These are phyloP conservation scores for Saccharomyces eubayanus DNA, from an alignment of 805 yeast species.

Conservation along the genomic window DNA sequence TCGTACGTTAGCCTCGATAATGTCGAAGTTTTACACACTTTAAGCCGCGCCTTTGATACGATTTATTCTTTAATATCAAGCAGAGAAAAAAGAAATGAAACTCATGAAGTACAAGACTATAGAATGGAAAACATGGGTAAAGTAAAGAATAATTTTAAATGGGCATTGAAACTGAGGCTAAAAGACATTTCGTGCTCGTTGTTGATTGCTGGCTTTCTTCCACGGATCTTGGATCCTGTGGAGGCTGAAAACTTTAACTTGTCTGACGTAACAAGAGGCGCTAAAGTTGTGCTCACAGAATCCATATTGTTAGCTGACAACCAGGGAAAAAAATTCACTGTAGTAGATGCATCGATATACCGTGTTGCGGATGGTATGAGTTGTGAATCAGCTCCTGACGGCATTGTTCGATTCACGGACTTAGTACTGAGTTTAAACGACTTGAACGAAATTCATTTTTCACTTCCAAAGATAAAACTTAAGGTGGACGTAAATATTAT, in stretches of 20 bases:
- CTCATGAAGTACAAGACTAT: not conserved
- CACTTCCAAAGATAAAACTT: slow-evolving; percentile 17
- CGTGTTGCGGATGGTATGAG: slow-evolving; percentile 19
- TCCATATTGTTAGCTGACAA: slow-evolving; percentile 9
- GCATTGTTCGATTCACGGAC: slow-evolving; percentile 11
- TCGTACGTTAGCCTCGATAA: slow-evolving; percentile 19
- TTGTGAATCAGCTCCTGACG: slow-evolving; percentile 8
- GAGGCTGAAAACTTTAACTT: slow-evolving; percentile 13
- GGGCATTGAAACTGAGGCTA: slow-evolving; percentile 20
- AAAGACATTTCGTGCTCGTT: slow-evolving; percentile 20
- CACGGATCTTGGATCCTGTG: slow-evolving; percentile 20
- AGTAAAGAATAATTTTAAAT: slow-evolving; percentile 3
- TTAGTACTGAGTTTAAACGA: slow-evolving; percentile 4
- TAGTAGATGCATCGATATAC: slow-evolving; percentile 13
- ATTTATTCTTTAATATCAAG: not conserved
- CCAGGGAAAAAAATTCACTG: slow-evolving; percentile 6
- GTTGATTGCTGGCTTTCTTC: slow-evolving; percentile 17
- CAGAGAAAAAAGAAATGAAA: not conserved
- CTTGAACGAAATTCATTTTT: not conserved
- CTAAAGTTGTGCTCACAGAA: slow-evolving; percentile 16
- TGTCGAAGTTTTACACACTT: slow-evolving; percentile 14
- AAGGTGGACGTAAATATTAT: slow-evolving; percentile 25
- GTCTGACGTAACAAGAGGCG: slow-evolving; percentile 20
- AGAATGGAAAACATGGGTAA: not conserved
- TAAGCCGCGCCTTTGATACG: slow-evolving; percentile 5